phyloP scores from a whole-genome alignment of 2,329 filamentous ascomycete genomes.

The Tricladium varicosporioides region DNA sequence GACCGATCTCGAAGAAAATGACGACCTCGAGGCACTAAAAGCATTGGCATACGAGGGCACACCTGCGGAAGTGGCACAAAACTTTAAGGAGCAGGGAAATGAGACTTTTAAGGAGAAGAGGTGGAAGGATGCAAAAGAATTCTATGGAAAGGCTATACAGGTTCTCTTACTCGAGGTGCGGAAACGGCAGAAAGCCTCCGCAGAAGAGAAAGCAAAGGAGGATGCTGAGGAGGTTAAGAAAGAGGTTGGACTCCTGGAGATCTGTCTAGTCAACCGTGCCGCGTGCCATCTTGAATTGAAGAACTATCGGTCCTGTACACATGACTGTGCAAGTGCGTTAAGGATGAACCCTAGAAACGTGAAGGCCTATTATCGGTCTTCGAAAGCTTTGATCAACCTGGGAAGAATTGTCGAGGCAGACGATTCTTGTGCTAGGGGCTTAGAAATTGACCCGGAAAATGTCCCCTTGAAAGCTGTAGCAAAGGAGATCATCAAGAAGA shows the following conservation, averaged over 20 bases:
- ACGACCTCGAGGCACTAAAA: constrained; percentile 80
- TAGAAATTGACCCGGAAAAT: constrained; percentile 71
- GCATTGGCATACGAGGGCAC: constrained; percentile 93
- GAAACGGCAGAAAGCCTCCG: constrained; percentile 43
- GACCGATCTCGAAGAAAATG: constrained; percentile 86
- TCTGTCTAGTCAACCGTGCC: constrained; percentile 81
- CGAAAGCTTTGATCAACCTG: constrained; percentile 73
- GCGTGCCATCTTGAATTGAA: constrained; percentile 84
- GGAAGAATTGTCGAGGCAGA: constrained; percentile 77
- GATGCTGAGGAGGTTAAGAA: constrained; percentile 43
- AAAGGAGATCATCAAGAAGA: constrained; percentile 60
- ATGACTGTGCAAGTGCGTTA: constrained; percentile 79
- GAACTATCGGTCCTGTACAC: constrained; percentile 84
- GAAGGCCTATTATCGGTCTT: constrained; percentile 89
- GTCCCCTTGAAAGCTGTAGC: constrained; percentile 60
- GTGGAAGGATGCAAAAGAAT: constrained; percentile 84
- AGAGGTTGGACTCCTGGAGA: constrained; percentile 67
- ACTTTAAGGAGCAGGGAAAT: constrained; percentile 91
- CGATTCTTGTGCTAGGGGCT: constrained; percentile 72
- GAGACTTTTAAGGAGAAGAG: constrained; percentile 73
- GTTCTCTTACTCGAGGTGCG: constrained; percentile 65
- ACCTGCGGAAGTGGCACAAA: constrained; percentile 73
- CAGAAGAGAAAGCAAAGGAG: constrained; percentile 41
- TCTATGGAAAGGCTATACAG: constrained; percentile 82
- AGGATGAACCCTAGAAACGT: constrained; percentile 76